Conservation (phyloP, 2,329 filamentous ascomycete species). For the Didymella pomorum region DNA sequence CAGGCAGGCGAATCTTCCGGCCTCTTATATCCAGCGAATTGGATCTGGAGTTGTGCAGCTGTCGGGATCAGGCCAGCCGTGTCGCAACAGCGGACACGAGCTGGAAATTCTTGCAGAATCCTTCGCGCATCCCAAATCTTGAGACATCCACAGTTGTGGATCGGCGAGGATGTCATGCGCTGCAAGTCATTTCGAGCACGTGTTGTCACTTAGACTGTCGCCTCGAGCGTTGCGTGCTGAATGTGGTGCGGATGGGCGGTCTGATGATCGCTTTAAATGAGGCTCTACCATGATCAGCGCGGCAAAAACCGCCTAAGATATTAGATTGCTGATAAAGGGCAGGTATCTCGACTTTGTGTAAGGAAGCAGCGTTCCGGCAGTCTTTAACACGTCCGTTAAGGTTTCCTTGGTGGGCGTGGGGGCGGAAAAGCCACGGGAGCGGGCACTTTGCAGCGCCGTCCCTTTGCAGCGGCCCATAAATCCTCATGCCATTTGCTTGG, state of each 20-base stretch:
- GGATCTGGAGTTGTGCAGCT: not conserved
- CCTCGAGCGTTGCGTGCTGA: not conserved
- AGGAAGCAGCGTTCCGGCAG: not conserved
- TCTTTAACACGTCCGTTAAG: not conserved
- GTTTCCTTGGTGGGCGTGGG: not conserved
- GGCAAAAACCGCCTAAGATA: not conserved
- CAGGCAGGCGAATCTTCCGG: constrained; percentile 2
- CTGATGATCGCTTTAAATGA: constrained; percentile 5
- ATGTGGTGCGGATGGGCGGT: constrained; percentile 4
- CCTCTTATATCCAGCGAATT: constrained; percentile 2
- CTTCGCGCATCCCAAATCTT: constrained; percentile 12
- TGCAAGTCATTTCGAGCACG: constrained; percentile 1
- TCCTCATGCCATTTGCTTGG: not conserved
- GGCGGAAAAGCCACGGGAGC: constrained; percentile 7
- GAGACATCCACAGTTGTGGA: not conserved
- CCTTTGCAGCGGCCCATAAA: not conserved
- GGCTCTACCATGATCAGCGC: constrained; percentile 12
- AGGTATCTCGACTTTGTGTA: not conserved
- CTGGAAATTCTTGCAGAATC: constrained; percentile 7
- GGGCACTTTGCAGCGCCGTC: constrained; percentile 5
- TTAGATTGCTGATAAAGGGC: not conserved
- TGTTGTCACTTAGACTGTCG: not conserved
- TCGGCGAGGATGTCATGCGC: constrained; percentile 2
- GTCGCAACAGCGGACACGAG: not conserved
- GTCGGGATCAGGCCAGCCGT: constrained; percentile 2